phyloP scores from a whole-genome alignment of 2,329 filamentous ascomycete genomes.

The Nannizziopsis barbatae region DNA sequence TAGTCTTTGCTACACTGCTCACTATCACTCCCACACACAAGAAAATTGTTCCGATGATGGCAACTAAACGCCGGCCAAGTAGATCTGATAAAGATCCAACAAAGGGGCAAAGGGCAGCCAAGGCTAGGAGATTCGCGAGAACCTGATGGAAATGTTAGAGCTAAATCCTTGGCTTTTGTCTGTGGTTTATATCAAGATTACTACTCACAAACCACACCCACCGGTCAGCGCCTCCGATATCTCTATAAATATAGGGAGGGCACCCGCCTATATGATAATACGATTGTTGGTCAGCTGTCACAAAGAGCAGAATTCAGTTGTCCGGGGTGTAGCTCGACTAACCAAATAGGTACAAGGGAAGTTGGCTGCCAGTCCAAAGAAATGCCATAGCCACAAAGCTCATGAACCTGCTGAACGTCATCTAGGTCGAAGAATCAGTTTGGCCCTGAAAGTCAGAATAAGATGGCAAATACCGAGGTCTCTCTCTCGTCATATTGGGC shows the following conservation, averaged over 20 bases:
- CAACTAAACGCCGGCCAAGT: slow-evolving; percentile 51
- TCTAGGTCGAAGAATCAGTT: not conserved
- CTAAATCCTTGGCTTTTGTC: not conserved
- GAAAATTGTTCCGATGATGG: slow-evolving; percentile 43
- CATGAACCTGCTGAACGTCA: slow-evolving; percentile 37
- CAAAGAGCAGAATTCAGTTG: not conserved
- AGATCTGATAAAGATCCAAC: slow-evolving; percentile 56
- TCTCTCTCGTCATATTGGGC: slow-evolving; percentile 37
- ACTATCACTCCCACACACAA: slow-evolving; percentile 51
- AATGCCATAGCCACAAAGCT: slow-evolving; percentile 49
- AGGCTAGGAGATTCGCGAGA: slow-evolving; percentile 43
- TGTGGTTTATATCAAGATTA: not conserved
- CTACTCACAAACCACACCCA: slow-evolving; percentile 49
- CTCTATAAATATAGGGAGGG: slow-evolving; percentile 46
- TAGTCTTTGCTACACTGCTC: slow-evolving; percentile 45
- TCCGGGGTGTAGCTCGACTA: slow-evolving; percentile 14
- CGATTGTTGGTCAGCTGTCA: not conserved
- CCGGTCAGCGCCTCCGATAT: slow-evolving; percentile 49
- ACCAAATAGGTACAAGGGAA: slow-evolving; percentile 46
- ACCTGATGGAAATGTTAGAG: slow-evolving; percentile 23
- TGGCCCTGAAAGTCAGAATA: not conserved
- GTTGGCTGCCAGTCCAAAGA: slow-evolving; percentile 51
- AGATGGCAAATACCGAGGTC: slow-evolving; percentile 30
- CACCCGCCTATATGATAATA: slow-evolving; percentile 29
- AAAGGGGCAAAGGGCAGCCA: slow-evolving; percentile 50